Base-by-base conservation (phyloP, 768 basidiomycete genomes). In the Sarcomyxa edulis region DNA sequence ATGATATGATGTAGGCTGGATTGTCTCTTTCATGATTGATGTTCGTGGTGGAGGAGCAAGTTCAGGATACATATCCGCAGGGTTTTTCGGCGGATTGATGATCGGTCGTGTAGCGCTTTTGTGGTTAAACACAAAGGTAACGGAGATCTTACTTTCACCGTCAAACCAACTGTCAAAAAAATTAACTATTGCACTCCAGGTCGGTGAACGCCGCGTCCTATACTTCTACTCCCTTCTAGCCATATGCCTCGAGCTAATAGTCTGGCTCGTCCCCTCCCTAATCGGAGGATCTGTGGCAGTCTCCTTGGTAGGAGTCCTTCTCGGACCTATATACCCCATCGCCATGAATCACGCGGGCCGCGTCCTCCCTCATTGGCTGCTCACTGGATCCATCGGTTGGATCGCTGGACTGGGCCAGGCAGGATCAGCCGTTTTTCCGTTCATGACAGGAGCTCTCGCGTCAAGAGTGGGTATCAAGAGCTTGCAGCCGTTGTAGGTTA, bases 321-420 rank as follows among this genome's bases (percentile, higher is more conserved):
- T 89, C n/a, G 86, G 84, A 1, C 84, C 84, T 3, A 75, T 87
- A 62, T 87, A 81, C 51, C 83, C 82, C 2, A 73, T 84, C 29
- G 68, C 76, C 7, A 78, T 91, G 76, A 85, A 83, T 51, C 74
- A 84, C 30, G 64, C 81, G 1, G 72, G 77, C 5, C 69, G 76
- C 2, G 66, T 89, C 37, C 58, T 93, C 7, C 90, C 89, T 5
- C 68, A 68, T 6, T 81, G 80, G 71, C 65, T 92, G 7, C 66
- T 88, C 21, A 73, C 69, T 31, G 75, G 71, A 16, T 69, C 77
- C 8, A 77, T 83, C 24, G 81, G 80, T 7, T 82, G 78, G 79
- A 78, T 81, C 21, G 76, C 78, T 5, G 76, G 74, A 4, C 70
- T 78, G 22, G 84, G 86, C 0, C 79, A 82, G 51, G 76, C 82